These are phyloP conservation scores for Hippophae tibetana DNA, from an alignment of 306 rosid genomes.

Conservation along the genomic window DNA sequence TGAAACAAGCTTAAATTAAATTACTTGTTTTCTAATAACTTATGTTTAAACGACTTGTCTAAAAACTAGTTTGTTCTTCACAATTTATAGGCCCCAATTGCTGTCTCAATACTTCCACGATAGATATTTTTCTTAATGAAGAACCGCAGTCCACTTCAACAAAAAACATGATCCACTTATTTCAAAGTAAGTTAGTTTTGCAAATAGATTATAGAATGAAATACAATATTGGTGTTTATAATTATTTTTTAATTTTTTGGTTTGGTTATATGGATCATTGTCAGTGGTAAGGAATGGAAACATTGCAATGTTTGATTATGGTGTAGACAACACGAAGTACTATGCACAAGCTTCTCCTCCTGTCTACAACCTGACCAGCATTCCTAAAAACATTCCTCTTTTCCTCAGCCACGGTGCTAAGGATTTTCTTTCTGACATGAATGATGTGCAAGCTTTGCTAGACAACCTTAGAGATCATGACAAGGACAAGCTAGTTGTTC, in stretches of 20 bases:
- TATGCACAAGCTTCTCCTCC: conserved; percentile 72
- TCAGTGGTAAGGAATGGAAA: conserved; percentile 71
- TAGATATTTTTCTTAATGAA: background rate
- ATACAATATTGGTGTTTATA: background rate
- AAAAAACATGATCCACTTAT: background rate
- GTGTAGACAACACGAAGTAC: conserved; percentile 36
- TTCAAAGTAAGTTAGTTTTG: background rate
- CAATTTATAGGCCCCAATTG: background rate
- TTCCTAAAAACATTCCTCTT: conserved; percentile 63
- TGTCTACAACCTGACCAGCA: conserved; percentile 46
- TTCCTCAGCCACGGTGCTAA: conserved; percentile 58
- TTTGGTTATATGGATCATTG: conserved; percentile 1
- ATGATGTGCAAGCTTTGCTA: conserved; percentile 48
- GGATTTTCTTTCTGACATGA: conserved; percentile 60
- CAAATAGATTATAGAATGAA: background rate
- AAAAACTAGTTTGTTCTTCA: background rate
- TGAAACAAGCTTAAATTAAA: background rate
- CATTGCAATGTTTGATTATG: conserved; percentile 56
- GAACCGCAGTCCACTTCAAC: background rate
- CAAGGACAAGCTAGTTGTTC: conserved; percentile 52
- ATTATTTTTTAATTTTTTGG: background rate
- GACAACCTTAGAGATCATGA: conserved; percentile 44
- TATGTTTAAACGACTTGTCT: background rate
- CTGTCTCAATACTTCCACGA: background rate
- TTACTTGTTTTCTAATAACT: background rate